These are phyloP conservation scores for Penicillium chermesinum DNA, from an alignment of 495 filamentous ascomycete species.

Conservation along the genomic window DNA sequence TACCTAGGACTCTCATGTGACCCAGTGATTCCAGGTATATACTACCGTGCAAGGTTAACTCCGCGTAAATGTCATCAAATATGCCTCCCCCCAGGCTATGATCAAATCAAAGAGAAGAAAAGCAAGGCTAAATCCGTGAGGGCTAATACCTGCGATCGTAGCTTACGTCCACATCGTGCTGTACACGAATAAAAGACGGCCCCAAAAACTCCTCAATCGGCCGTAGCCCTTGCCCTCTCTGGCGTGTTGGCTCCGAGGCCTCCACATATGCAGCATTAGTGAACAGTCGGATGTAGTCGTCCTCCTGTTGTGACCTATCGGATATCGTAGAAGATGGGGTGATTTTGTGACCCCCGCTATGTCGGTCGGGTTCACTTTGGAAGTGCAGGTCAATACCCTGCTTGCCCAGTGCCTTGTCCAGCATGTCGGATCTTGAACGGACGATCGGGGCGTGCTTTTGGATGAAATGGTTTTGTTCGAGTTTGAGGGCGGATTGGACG, in stretches of 20 bases:
- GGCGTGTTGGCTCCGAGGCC: neutral
- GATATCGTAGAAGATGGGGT: neutral
- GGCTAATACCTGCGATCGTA: neutral
- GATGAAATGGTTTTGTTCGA: slow-evolving; percentile 3
- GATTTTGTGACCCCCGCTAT: neutral
- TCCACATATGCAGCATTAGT: neutral
- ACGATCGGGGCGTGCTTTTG: neutral
- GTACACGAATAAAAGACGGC: slow-evolving; percentile 14
- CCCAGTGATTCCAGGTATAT: neutral
- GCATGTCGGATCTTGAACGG: neutral
- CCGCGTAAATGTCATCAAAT: neutral
- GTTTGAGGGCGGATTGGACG: slow-evolving; percentile 12
- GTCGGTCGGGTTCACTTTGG: neutral
- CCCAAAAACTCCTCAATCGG: slow-evolving; percentile 11
- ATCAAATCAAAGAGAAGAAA: neutral
- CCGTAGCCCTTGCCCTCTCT: neutral
- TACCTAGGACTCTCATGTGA: neutral
- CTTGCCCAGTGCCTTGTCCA: neutral
- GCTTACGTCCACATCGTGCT: slow-evolving; percentile 13
- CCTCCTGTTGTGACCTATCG: neutral
- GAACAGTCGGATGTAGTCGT: slow-evolving; percentile 8
- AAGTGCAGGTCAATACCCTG: neutral
- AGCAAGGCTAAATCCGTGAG: neutral
- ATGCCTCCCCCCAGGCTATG: too few species aligned
- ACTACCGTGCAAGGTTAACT: neutral